Percentiles rank a stretch among this genome's conserved stretches.
Conservation (phyloP, 495 filamentous ascomycete genomes). For the Cercophora samala region DNA sequence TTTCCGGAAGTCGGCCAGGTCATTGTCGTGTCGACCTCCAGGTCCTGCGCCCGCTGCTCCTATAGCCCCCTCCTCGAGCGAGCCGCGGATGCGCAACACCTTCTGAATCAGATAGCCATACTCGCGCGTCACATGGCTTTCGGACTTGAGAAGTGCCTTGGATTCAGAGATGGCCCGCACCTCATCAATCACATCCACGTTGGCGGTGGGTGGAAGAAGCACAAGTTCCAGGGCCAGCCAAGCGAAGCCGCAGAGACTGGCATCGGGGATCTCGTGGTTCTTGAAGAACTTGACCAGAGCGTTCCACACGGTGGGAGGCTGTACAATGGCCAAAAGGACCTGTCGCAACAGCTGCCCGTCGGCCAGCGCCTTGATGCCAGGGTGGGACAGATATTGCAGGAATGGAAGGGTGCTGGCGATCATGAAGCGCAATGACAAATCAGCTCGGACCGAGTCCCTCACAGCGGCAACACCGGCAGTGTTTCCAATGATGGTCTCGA, state of each 20-base stretch:
- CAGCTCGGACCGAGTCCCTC: conserved; percentile 46
- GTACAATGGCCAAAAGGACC: conserved; percentile 50
- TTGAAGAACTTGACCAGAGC: conserved; percentile 47
- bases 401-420: conserved; percentile 40
- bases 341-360: conserved; percentile 55
- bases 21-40: conserved; percentile 79
- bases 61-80: neutral
- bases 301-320: conserved; percentile 63
- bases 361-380: conserved; percentile 50
- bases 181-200: conserved; percentile 31
- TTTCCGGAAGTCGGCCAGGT: conserved; percentile 57
- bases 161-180: conserved; percentile 32
- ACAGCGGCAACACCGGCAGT: conserved; percentile 47
- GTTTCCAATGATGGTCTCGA: conserved; percentile 55
- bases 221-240: conserved; percentile 61
- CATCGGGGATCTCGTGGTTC: conserved; percentile 35
- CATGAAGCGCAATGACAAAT: conserved; percentile 51
- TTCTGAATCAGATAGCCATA: conserved; percentile 34
- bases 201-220: conserved; percentile 36
- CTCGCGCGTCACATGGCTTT: conserved; percentile 26
- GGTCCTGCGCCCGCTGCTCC: conserved; percentile 37
- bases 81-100: conserved; percentile 17
- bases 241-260: conserved; percentile 47
- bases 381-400: conserved; percentile 39
- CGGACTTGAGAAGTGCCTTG: conserved; percentile 34